Conservation (phyloP, 345 rosid genomes). For the Eucalyptus sideroxylon region DNA sequence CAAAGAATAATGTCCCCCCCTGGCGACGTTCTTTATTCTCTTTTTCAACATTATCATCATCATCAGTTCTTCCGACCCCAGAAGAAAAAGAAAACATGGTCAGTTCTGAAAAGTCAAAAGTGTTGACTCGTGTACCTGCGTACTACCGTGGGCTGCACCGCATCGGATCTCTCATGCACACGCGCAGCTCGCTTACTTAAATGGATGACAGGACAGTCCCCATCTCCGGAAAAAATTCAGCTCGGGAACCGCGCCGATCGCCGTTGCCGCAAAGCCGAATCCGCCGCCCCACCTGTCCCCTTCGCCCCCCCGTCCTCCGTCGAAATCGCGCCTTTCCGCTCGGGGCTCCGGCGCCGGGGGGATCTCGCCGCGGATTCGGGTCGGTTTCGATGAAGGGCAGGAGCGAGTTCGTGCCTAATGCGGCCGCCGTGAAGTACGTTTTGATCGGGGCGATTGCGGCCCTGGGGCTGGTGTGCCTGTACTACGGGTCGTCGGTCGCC, state of each 20-base stretch:
- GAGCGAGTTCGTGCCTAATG: slow-evolving; percentile 39
- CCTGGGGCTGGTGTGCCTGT: slow-evolving; percentile 66
- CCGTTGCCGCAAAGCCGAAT: neutral
- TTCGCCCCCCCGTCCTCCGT: neutral
- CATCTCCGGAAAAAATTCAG: neutral
- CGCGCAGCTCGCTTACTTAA: neutral
- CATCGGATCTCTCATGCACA: neutral
- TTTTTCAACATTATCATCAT: neutral
- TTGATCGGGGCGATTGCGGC: slow-evolving; percentile 44
- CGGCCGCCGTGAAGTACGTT: slow-evolving; percentile 19
- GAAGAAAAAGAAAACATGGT: no score
- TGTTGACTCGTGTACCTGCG: neutral
- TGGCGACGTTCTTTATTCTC: neutral
- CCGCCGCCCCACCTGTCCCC: neutral
- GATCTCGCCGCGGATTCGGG: neutral
- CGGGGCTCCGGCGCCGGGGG: neutral
- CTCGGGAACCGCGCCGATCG: neutral
- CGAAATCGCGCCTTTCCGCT: neutral
- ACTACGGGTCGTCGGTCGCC: slow-evolving; percentile 64
- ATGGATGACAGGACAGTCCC: neutral
- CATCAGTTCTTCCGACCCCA: no score
- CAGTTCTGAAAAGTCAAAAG: neutral
- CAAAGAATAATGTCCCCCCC: neutral
- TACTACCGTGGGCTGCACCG: neutral
- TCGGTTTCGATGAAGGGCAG: slow-evolving; percentile 37